A percentile compares a stretch with the other conserved stretches of the same genome.
Conservation (phyloP, 352 stramenopile genomes). For the Plasmopara muralis region DNA sequence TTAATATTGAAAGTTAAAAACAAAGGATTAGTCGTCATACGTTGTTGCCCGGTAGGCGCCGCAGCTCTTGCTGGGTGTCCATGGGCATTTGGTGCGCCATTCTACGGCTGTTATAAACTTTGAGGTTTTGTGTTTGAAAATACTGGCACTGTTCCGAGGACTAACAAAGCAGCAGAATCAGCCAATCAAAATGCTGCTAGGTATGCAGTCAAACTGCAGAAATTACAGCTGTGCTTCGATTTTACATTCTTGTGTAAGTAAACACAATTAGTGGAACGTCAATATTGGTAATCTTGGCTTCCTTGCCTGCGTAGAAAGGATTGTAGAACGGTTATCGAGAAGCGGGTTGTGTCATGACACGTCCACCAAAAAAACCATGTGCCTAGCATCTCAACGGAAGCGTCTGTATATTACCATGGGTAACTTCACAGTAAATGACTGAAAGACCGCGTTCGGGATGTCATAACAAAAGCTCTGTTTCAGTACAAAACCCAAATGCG, state of each 20-base stretch:
- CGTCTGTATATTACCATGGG: constrained; percentile 41
- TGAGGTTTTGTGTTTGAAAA: constrained; percentile 9
- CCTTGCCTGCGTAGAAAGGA: constrained; percentile 31
- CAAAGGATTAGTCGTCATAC: constrained; percentile 26
- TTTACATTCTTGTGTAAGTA: too few relatives aligned
- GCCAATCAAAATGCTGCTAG: constrained; percentile 33
- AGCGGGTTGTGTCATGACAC: constrained; percentile 76
- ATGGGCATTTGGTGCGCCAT: constrained; percentile 79
- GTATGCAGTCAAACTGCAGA: constrained; percentile 8
- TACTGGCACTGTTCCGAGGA: constrained; percentile 7
- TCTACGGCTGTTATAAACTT: not conserved
- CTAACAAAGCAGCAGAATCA: constrained; percentile 9
- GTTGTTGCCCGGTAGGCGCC: constrained; percentile 76
- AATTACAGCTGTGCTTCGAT: too few relatives aligned
- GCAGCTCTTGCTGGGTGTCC: constrained; percentile 81
- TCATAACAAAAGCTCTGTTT: constrained; percentile 61
- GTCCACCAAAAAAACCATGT: constrained; percentile 84
- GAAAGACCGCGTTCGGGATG: constrained; percentile 59
- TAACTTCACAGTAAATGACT: constrained; percentile 59
- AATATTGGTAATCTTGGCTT: too few relatives aligned
- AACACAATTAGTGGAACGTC: too few relatives aligned
- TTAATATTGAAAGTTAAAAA: not conserved
- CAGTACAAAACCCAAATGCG: not conserved
- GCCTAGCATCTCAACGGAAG: constrained; percentile 70
- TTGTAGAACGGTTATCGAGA: constrained; percentile 44